phyloP scores from a whole-genome alignment of 495 filamentous ascomycete species.

The Pyronema domesticum region DNA sequence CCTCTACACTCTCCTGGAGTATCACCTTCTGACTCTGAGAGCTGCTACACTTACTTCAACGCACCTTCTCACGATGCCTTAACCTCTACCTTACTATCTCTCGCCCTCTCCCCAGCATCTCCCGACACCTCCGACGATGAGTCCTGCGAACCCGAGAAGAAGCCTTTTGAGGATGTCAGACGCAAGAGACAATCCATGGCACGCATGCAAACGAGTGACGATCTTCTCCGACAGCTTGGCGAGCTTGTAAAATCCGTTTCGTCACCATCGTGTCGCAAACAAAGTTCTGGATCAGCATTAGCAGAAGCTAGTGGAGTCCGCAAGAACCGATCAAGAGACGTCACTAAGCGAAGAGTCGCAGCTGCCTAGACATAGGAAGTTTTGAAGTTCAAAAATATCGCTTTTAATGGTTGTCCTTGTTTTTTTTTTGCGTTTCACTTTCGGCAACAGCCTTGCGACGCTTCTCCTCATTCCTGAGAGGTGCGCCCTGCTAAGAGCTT shows the following conservation, averaged over 20 bases:
- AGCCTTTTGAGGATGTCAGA: not conserved
- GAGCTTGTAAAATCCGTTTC: constrained; percentile 29
- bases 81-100: not conserved
- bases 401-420: not conserved
- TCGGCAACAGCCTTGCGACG: too few species aligned
- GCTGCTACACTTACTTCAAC: constrained; percentile 4
- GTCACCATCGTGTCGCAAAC: not conserved
- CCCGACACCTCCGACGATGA: constrained; percentile 1
- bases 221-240: constrained; percentile 55
- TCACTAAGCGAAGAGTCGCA: not conserved
- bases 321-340: not conserved
- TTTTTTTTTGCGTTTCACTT: not conserved
- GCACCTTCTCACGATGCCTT: not conserved
- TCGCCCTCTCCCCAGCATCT: not conserved
- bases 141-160: not conserved
- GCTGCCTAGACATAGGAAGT: not conserved
- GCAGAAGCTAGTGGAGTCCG: not conserved
- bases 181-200: constrained; percentile 1
- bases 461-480: too few species aligned
- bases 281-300: not conserved
- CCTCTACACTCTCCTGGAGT: not conserved
- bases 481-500: too few species aligned
- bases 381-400: not conserved
- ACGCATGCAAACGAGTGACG: constrained; percentile 43
- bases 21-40: not conserved